Evolutionary conservation across 208 protist genomes (phyloP).

Genomic region (Crithidia brevicula): DNA sequence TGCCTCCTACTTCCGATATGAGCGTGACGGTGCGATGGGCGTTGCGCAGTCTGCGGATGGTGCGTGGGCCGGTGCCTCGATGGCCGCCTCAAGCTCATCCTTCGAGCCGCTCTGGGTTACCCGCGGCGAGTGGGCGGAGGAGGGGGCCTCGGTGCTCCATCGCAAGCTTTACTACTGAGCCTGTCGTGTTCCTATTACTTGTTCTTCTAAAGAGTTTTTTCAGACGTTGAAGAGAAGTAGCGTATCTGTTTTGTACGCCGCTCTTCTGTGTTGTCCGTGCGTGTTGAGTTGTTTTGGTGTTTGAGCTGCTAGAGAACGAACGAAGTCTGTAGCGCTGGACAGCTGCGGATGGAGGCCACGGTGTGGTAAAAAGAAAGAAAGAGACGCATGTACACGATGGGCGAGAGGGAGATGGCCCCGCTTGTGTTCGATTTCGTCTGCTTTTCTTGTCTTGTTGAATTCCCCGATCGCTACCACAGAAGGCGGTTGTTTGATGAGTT

Average conservation of each 20-base stretch:
- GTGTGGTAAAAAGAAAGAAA: neutral
- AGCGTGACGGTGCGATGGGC: constrained; percentile 52
- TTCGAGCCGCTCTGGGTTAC: constrained; percentile 86
- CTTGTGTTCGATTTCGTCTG: no score
- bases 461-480: no score
- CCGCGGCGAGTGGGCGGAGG: constrained; percentile 70
- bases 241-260: no score
- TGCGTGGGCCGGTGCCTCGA: constrained; percentile 79
- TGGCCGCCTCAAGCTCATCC: constrained; percentile 75
- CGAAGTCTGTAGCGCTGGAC: no score
- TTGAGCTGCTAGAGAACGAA: no score
- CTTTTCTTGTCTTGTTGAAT: no score
- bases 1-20: constrained; percentile 79
- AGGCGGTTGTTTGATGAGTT: no score
- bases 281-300: no score
- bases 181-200: no score
- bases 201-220: neutral
- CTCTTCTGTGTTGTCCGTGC: no score
- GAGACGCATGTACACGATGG: neutral
- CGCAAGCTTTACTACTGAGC: constrained; percentile 80
- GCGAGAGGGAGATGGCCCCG: no score
- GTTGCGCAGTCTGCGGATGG: constrained; percentile 41
- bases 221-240: neutral
- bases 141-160: constrained; percentile 66
- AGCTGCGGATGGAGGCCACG: no score